phyloP scores from a whole-genome alignment of 2,329 filamentous ascomycete genomes.

The Monosporascus sp. region DNA sequence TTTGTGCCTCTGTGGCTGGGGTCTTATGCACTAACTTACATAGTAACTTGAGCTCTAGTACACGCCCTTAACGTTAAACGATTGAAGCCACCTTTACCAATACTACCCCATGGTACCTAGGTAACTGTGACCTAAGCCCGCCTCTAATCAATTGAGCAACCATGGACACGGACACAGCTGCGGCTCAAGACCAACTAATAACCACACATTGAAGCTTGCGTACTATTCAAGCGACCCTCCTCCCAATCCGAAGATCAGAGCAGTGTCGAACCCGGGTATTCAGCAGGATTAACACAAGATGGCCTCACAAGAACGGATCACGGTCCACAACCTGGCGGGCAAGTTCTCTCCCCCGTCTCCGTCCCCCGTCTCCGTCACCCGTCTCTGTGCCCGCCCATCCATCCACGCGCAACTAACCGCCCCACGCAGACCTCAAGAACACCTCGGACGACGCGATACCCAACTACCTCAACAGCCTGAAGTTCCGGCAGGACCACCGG shows the following conservation, averaged over 20 bases:
- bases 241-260: too few relatives aligned
- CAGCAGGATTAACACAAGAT: constrained; percentile 20
- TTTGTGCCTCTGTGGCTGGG: not conserved
- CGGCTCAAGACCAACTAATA: too few relatives aligned
- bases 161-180: too few relatives aligned
- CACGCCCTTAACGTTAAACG: not conserved
- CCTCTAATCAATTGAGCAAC: too few relatives aligned
- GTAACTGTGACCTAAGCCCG: too few relatives aligned
- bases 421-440: constrained; percentile 78
- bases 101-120: too few relatives aligned
- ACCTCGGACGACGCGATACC: constrained; percentile 91
- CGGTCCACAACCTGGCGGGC: constrained; percentile 65
- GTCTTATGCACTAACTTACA: too few relatives aligned
- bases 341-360: constrained; percentile 13
- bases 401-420: constrained; percentile 9
- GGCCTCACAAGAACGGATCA: constrained; percentile 51
- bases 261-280: too few relatives aligned
- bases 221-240: too few relatives aligned
- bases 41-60: too few relatives aligned
- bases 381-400: constrained; percentile 1
- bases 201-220: too few relatives aligned
- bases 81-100: not conserved
- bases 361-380: too few relatives aligned
- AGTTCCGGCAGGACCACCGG: constrained; percentile 75
- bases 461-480: constrained; percentile 86